phyloP scores from a whole-genome alignment of 202 grass and related monocot genomes.

The Saccharum hybrid region DNA sequence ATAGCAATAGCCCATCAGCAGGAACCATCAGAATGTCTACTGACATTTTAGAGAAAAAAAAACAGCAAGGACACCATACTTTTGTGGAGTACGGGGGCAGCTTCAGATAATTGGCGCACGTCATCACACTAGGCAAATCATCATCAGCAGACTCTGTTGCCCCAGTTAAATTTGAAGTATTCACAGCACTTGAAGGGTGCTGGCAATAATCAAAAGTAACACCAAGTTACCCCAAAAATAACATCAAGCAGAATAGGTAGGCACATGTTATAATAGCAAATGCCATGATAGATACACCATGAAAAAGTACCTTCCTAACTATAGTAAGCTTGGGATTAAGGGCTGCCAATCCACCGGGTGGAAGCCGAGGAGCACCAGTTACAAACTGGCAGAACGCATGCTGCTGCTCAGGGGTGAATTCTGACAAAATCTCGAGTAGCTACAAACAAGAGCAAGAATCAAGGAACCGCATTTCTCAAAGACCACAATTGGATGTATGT shows the following conservation, averaged over 20 bases:
- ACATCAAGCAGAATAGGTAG: not conserved
- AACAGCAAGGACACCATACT: constrained; percentile 1
- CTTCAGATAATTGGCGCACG: constrained; percentile 77
- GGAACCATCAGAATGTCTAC: not conserved
- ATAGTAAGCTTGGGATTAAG: constrained; percentile 68
- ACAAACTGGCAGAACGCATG: constrained; percentile 70
- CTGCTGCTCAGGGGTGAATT: constrained; percentile 57
- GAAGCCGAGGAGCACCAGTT: constrained; percentile 68
- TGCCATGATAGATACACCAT: not conserved
- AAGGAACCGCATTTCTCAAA: not conserved
- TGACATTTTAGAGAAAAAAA: not conserved
- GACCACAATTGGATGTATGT: not conserved
- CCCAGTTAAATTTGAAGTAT: constrained; percentile 46
- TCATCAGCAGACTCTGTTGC: constrained; percentile 54
- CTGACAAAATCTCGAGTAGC: constrained; percentile 64
- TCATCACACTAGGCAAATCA: constrained; percentile 78
- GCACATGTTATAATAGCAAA: not conserved
- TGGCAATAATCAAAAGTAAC: constrained; percentile 35
- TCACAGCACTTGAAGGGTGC: constrained; percentile 53
- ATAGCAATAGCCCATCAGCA: not conserved
- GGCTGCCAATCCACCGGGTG: constrained; percentile 67
- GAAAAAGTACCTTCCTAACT: constrained; percentile 59
- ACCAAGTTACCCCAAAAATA: constrained; percentile 20
- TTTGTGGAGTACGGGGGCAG: constrained; percentile 69
- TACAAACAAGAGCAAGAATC: constrained; percentile 40